Base-by-base conservation (phyloP, 306 rosid genomes). In the Vigna trinervia region DNA sequence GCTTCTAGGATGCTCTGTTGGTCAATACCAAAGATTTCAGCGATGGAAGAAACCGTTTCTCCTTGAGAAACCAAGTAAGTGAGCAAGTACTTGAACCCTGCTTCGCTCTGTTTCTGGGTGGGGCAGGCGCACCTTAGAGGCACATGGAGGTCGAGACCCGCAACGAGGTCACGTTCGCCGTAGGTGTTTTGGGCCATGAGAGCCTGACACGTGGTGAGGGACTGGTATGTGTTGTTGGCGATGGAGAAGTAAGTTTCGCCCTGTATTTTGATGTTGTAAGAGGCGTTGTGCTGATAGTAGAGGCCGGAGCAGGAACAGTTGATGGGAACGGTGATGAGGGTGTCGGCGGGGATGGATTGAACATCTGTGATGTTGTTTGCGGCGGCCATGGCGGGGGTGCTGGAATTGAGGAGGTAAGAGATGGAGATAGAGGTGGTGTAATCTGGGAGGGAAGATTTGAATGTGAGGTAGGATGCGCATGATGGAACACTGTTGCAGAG, bases 41-140 rank as follows among this genome's bases (percentile, higher is more conserved):
- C 87, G 19, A 92, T 85, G 3, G 80, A 5, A 20, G 83, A 4
- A 69, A 8, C 2, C 0, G 43, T 8, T 30, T 92, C 91, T 0
- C 60, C 81, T 19, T 12, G 0, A 23, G 88, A 8, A 6, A 88
- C 73, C 22, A 88, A 30, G 69, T 88, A 92, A 0, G 83, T 64
- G 5, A 92, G 83, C 51, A 92, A 84, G 83, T 74, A 92, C 54
- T 82, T 84, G 75, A 82, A 54, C 1, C 91, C 97, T 2, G 64
- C 66, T 13, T 77, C 82, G 0, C 12, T 53, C 80, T 92, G 97
- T 17, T 59, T 77, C 41, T 19, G 5, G 0, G 93, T 89, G 0
- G 91, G 94, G 70, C 97, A 89, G 1, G 90, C 97, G 9, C 97
- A 92, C n/a, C 91, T 20, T 4, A 92, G 90, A 0, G 94, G 97